Evolutionary conservation across 1,284 basidiomycete genomes (phyloP), one percentile per base, ranked within the genome.

Genomic region (Chondrostereum purpureum): DNA sequence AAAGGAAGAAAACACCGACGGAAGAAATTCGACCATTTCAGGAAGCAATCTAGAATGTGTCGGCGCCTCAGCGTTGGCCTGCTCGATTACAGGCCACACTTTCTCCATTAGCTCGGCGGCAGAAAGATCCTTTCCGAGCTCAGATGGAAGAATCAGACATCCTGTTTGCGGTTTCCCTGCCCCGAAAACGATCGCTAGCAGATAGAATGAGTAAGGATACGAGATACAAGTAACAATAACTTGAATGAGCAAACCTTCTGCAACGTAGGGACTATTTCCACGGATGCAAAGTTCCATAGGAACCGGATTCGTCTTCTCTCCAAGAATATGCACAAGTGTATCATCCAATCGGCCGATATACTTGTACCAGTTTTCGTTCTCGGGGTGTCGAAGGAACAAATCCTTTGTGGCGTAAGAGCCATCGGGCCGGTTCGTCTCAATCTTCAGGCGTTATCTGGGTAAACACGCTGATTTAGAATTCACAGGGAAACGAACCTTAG

Each of bases 301-400:
- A 8, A 69, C 63, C 51, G 78, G 76, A 51, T 78, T 77, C 5
- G 76, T 77, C 63, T 80, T 80, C 59, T 80, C 75, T 5, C 77
- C 77, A 11, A 72, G 61, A 0, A 64, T 59, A 53, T 68, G 68
- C 6, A 76, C 70, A 2, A 78, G 64, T 0, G 77, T 79, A 50
- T 83, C 80, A 52, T 83, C 81, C 35, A 78, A 58, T 17, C 80
- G 62, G 2, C 80, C 81, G 34, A 78, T 63, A 45, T 78, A 78
- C 50, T 75, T 75, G 61, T 72, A 77, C 23, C 64, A 62, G 38
- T 70, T 59, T 3, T 57, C 54, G 44, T 68, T 65, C 2, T 61
- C 63, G 0, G 67, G 59, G 43, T 80, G 74, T 42, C 66, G 67
- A 11, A 70, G 52, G 48, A 81, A 76, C 11, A 81, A 63, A 51